Evolutionary conservation across 768 basidiomycete genomes (phyloP).

Genomic region (Amanita fuliginea): DNA sequence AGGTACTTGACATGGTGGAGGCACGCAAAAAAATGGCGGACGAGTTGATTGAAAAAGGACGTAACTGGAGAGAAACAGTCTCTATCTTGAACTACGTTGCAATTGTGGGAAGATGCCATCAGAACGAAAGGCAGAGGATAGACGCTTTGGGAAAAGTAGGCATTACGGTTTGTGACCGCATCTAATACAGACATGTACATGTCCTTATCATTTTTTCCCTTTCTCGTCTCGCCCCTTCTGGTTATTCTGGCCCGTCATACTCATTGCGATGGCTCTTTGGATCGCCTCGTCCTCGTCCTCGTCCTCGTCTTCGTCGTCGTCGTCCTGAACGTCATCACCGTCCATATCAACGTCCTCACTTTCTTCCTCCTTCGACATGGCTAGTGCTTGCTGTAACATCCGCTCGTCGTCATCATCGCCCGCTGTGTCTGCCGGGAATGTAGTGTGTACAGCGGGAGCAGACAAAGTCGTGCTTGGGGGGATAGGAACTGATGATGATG

Average conservation of each 20-base stretch:
- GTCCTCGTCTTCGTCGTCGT: too few relatives aligned
- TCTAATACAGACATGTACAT: too few relatives aligned
- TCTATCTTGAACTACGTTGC: too few relatives aligned
- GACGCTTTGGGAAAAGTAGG: too few relatives aligned
- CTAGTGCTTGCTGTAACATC: slow-evolving; percentile 65
- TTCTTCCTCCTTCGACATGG: slow-evolving; percentile 37
- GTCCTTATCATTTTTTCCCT: slow-evolving; percentile 17
- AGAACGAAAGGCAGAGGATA: too few relatives aligned
- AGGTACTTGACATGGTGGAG: not conserved
- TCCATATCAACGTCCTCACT: slow-evolving; percentile 45
- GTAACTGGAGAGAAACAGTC: too few relatives aligned
- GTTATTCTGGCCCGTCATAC: slow-evolving; percentile 51
- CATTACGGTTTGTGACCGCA: too few relatives aligned
- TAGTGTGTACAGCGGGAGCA: slow-evolving; percentile 11
- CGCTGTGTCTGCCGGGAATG: slow-evolving; percentile 30
- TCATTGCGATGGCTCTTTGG: slow-evolving; percentile 86
- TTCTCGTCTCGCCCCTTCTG: slow-evolving; percentile 26
- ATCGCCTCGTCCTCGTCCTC: slow-evolving; percentile 70
- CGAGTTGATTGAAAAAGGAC: too few relatives aligned
- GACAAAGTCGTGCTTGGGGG: slow-evolving; percentile 6
- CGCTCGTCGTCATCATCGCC: slow-evolving; percentile 79
- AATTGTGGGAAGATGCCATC: too few relatives aligned
- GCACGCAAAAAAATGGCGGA: not conserved
- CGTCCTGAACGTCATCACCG: slow-evolving; percentile 31
- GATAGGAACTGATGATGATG: slow-evolving; percentile 32